Base-by-base conservation (phyloP, 768 basidiomycete genomes). In the Naganishia randhawae region DNA sequence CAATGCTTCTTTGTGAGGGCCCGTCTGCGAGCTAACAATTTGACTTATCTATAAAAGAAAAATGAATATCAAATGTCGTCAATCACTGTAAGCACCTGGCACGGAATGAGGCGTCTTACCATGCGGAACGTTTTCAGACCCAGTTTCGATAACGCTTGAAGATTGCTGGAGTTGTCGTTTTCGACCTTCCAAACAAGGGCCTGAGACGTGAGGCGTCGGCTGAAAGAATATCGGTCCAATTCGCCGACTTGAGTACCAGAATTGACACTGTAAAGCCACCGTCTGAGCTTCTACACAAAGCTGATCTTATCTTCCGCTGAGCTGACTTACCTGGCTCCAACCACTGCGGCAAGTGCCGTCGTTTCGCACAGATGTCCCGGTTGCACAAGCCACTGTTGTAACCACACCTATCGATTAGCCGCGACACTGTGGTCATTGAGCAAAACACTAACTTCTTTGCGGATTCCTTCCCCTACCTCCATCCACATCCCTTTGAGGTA, bases 161-260 rank as follows among this genome's bases (percentile, higher is more conserved):
- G 10, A 14, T 41, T 25, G 37, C 35, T 39, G 17, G 37, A 39
- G 19, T 61, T 39, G 22, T 61, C 35, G 25, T 61, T 39, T 41
- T 61, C 57, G 57, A 39, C 41, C 29, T 37, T 61, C 57, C 57
- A 61, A 17, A 61, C 39, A 39, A 61, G 57, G 2, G 57, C 35
- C 17, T 61, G 37, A 9, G 57, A 61, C 25, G 39, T 41, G 57
- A 61, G 29, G 22, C 27, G 37, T 41, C 37, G 57, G 16, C 57
- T 61, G 22, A 27, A 3, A 35, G 57, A 8, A 61, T 61, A 41
- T 29, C 57, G 37, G 37, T 61, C 57, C 37, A 61, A 14, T 39
- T 61, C 57, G 19, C 57, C 57, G 25, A 61, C 37, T 41, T 29
- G 29, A 4, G 57, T 37, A 9, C 29, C 33, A 16, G 57, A 8